phyloP scores from a whole-genome alignment of 495 filamentous ascomycete genomes.

The Aspergillus funiculosus region DNA sequence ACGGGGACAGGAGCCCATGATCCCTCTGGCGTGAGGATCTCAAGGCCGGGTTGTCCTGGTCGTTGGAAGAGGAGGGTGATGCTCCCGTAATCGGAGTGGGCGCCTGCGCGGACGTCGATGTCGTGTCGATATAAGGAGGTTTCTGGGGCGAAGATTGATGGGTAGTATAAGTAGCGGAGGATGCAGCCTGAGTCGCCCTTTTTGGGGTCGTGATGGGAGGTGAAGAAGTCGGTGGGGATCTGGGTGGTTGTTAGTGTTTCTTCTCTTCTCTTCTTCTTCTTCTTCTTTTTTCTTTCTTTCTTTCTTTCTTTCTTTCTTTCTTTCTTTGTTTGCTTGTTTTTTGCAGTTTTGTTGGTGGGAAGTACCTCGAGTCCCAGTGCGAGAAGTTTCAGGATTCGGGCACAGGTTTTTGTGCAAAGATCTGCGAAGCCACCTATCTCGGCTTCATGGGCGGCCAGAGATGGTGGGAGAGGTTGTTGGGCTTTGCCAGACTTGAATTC shows the following conservation, averaged over 20 bases:
- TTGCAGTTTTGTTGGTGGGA: neutral
- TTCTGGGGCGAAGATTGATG: conserved; percentile 44
- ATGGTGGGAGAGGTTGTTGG: conserved; percentile 70
- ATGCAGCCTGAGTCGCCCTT: conserved; percentile 62
- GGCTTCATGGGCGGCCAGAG: conserved; percentile 53
- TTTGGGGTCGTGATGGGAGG: conserved; percentile 57
- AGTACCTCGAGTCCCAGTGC: conserved; percentile 64
- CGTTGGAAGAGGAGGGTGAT: conserved; percentile 74
- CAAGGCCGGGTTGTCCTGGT: conserved; percentile 75
- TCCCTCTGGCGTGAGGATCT: conserved; percentile 60
- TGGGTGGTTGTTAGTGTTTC: no score
- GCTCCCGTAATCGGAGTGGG: conserved; percentile 62
- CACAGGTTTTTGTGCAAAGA: conserved; percentile 68
- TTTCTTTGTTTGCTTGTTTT: neutral
- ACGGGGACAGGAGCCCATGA: conserved; percentile 45
- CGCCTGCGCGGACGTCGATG: conserved; percentile 58
- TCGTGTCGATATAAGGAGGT: conserved; percentile 42
- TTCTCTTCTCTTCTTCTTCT: no score
- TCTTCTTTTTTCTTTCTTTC: no score
- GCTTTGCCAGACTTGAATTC: conserved; percentile 65
- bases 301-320: neutral
- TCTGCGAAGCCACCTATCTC: conserved; percentile 59
- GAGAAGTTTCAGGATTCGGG: conserved; percentile 65
- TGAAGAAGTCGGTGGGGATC: conserved; percentile 63
- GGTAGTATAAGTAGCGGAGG: conserved; percentile 79